phyloP scores from a whole-genome alignment of 2,329 filamentous ascomycete species.

The Fusarium camptoceras region DNA sequence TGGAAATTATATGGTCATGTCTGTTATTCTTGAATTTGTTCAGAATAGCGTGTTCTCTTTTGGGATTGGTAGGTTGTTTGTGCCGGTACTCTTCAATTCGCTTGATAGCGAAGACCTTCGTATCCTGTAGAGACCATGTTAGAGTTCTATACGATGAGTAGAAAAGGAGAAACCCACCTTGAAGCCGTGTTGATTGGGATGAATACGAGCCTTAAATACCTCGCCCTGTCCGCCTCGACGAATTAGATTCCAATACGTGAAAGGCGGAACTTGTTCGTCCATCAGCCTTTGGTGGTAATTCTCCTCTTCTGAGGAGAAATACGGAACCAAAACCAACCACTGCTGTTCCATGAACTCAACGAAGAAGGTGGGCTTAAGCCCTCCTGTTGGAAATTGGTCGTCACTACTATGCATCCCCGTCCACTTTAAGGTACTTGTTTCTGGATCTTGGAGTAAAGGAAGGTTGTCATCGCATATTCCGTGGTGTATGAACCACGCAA shows the following conservation, averaged over 20 bases:
- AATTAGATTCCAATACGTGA: background rate
- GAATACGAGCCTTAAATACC: background rate
- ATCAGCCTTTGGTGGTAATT: background rate
- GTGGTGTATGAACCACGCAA: background rate
- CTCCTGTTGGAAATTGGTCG: background rate
- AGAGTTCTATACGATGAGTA: no score
- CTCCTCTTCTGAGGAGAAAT: no score
- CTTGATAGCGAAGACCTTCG: background rate
- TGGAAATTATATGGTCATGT: background rate
- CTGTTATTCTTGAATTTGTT: background rate
- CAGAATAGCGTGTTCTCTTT: background rate
- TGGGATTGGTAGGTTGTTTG: background rate
- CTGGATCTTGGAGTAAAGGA: background rate
- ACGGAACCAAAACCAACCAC: background rate
- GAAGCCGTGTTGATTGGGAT: background rate
- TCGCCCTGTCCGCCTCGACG: background rate
- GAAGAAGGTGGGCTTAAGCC: background rate
- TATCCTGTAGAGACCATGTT: background rate
- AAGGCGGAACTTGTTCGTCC: background rate
- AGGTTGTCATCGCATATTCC: background rate
- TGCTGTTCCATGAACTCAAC: background rate
- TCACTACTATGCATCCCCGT: background rate
- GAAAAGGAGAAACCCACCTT: background rate
- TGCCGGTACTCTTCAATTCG: no score
- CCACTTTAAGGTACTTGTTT: background rate